Evolutionary conservation across 306 rosid species (phyloP).

Genomic region (Acacia crassicarpa): DNA sequence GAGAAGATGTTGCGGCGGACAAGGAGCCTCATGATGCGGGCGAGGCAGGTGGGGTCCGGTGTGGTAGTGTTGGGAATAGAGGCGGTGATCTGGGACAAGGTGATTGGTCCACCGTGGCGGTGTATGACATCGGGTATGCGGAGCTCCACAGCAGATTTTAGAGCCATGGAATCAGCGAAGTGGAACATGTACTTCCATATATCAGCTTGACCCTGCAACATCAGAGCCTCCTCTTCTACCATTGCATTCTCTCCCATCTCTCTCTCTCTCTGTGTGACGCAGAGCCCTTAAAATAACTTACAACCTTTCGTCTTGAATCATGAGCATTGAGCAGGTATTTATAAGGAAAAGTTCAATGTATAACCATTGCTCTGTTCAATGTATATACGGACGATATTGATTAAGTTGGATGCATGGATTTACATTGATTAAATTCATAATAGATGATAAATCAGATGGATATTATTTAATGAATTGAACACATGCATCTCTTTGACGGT

Average conservation of each 20-base stretch:
- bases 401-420: too few relatives aligned
- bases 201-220: not conserved
- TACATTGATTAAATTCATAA: too few relatives aligned
- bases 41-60: not conserved
- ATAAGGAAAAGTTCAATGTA: too few relatives aligned
- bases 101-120: conserved; percentile 16
- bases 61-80: conserved; percentile 4
- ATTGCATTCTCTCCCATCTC: conserved; percentile 1
- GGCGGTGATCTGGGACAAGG: conserved; percentile 2
- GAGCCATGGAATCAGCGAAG: conserved; percentile 17
- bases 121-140: conserved; percentile 12
- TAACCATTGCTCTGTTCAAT: too few relatives aligned
- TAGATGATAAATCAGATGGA: too few relatives aligned
- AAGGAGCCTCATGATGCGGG: conserved; percentile 4
- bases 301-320: too few relatives aligned
- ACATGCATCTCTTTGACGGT: too few relatives aligned
- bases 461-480: too few relatives aligned
- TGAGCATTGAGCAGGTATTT: too few relatives aligned
- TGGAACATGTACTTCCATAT: not conserved
- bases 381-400: too few relatives aligned
- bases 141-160: conserved; percentile 5
- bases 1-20: conserved; percentile 16
- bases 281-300: too few relatives aligned
- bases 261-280: not conserved
- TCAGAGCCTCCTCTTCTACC: not conserved